Base-by-base conservation (phyloP, 1,284 basidiomycete genomes). In the Rhizoctonia solani region DNA sequence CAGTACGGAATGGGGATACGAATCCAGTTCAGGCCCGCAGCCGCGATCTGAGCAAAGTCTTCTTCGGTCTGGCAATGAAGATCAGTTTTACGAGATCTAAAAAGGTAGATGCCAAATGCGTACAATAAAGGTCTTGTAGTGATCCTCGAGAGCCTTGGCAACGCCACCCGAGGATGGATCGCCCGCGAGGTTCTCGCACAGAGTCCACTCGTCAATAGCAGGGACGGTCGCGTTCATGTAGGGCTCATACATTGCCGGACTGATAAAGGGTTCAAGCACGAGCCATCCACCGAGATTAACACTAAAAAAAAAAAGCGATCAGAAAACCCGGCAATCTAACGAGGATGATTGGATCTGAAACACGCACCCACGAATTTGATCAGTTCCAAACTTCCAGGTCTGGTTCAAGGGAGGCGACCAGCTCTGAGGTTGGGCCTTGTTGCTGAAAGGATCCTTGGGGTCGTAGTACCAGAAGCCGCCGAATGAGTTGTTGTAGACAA, bases 391-490 rank as follows among this genome's bases (percentile, higher is more conserved):
- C n/a, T 79, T 82, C 89, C 90, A 93, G 37, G 79, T 82, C 74
- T 86, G 80, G 76, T 87, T 88, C 44, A 92, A 80, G 11, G 87
- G 81, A 0, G 89, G 89, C 2, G 88, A 87, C 83, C 88, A 93
- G 37, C 83, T 82, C 71, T 88, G 89, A 1, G 85, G 81, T 54
- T 82, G 83, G 2, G 89, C 89, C 54, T 81, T 79, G 74, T 87
- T 84, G 76, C 88, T 88, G 78, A 87, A 90, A 3, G 92, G 90
- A 74, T 90, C 80, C 49, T 79, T 76, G 14, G 86, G 84, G 79
- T 92, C 87, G 72, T 79, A 82, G 56, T 75, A 75, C 78, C 79
- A 82, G 55, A 72, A 73, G 46, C 78, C 78, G 46, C 80, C 80
- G 70, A 78, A 79, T 13, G 74, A 69, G 74, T 82, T 82, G 65